Evolutionary conservation across 179 eudicot genomes (phyloP).

Genomic region (Kewa caespitosa): DNA sequence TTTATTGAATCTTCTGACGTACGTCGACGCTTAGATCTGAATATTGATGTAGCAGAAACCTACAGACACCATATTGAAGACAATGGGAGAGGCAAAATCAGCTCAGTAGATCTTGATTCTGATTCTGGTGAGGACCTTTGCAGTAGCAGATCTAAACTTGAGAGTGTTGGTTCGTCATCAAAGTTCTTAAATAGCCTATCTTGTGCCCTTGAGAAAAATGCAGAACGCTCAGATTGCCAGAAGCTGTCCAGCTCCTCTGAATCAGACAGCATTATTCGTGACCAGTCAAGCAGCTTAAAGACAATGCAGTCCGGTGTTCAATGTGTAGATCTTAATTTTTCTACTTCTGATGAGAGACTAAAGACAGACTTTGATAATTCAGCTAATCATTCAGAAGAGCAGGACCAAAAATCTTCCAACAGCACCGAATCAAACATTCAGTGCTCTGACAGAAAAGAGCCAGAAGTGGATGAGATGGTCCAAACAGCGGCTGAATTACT

Average conservation of each 20-base stretch:
- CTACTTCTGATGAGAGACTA: conserved; percentile 15
- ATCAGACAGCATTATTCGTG: conserved; percentile 27
- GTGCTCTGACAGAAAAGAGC: conserved; percentile 20
- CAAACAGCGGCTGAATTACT: conserved; percentile 51
- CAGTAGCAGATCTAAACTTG: conserved; percentile 18
- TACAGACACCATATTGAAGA: background rate
- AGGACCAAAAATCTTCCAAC: conserved; percentile 31
- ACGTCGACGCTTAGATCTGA: conserved; percentile 15
- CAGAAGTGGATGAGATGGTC: conserved; percentile 29
- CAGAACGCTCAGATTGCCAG: conserved; percentile 14
- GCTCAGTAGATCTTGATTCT: conserved; percentile 38
- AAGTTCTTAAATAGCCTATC: conserved; percentile 15
- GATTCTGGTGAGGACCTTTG: conserved; percentile 28
- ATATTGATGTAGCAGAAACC: conserved; percentile 2
- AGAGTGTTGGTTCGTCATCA: conserved; percentile 30
- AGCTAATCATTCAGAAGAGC: conserved; percentile 27
- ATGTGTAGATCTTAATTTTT: conserved; percentile 29
- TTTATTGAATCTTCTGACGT: conserved; percentile 5
- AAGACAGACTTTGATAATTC: conserved; percentile 13
- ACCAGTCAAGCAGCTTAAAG: conserved; percentile 30
- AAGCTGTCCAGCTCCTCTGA: conserved; percentile 29
- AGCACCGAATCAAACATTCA: conserved; percentile 29
- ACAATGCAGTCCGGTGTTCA: conserved; percentile 38
- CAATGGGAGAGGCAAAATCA: conserved; percentile 12
- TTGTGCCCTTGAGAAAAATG: conserved; percentile 13